Evolutionary conservation across 805 yeast genomes (phyloP), one percentile per base, ranked within the genome.

Genomic region (Cephaloascus albidus): DNA sequence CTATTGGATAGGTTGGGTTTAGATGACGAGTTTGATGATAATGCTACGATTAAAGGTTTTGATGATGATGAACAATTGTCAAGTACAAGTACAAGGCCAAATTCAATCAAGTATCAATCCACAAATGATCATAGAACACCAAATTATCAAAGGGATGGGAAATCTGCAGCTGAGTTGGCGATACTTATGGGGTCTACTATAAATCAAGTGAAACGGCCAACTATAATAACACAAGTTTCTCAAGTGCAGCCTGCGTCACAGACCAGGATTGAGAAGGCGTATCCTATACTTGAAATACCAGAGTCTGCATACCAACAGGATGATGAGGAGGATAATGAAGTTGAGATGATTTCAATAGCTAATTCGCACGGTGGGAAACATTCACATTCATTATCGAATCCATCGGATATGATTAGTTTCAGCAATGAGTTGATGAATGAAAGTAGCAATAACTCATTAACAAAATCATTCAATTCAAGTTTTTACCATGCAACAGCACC

Each of bases 311-410:
- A 23, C 12, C 6, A 12, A 23, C 6, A 23, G 6, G 12, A 8
- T 12, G 12, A 12, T 23, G 28, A 23, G 28, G 10, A 23, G 12
- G 12, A 6, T 8, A 23, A 23, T 12, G 28, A 23, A 23, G 28
- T 12, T 8, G 10, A 12, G 10, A 23, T 23, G 28, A 23, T 23
- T 23, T 8, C 10, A 8, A 8, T 23, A 23, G 28, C 6, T 23
- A 23, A 23, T 8, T 23, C 28, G 12, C 28, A 23, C 6, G 28
- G 28, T 8, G 28, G 28, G 10, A 38, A 38, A n/a, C 57, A 54
- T 41, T 18, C 35, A 2, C 56, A 54, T 36, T 51, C 58, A 2
- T 40, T 44, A n/a, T 54, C 58, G 4, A 53, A 51, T 28, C 57
- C 60, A 10, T 40, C 42, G 20, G 57, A 49, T 38, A 38, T 44